Evolutionary conservation across 768 basidiomycete genomes (phyloP).

Genomic region (Suillus americanus): DNA sequence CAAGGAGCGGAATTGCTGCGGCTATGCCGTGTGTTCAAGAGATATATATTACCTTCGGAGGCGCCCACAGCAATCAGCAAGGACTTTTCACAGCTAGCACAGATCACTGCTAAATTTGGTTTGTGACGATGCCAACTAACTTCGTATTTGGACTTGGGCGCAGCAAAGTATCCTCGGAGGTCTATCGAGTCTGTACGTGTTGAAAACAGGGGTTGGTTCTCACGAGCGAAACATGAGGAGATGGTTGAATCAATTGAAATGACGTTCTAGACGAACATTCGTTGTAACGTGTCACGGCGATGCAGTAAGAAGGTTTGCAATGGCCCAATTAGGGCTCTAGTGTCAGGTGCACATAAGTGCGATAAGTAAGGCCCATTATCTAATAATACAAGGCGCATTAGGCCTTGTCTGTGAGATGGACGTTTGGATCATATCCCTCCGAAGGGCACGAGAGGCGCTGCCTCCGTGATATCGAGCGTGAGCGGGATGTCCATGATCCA

Average conservation of each 20-base stretch:
- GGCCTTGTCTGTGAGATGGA: too few relatives aligned
- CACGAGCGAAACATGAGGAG: neutral
- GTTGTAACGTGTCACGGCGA: neutral
- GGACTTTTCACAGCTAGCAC: neutral
- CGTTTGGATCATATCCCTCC: neutral
- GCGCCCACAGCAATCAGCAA: neutral
- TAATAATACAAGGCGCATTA: neutral
- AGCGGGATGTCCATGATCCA: conserved; percentile 60
- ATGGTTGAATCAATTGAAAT: neutral
- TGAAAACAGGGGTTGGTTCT: neutral
- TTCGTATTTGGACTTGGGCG: neutral
- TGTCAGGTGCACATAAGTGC: neutral
- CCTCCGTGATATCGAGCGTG: conserved; percentile 10
- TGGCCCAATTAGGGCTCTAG: neutral
- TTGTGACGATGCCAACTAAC: too few relatives aligned
- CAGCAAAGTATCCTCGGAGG: neutral
- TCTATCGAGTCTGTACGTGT: neutral
- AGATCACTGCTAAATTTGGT: neutral
- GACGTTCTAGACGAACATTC: neutral
- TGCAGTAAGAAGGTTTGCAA: neutral
- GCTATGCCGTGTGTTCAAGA: neutral
- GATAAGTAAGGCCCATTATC: conserved; percentile 1
- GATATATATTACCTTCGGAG: neutral
- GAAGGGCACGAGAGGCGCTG: neutral
- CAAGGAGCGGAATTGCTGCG: neutral